Evolutionary conservation across 106 monocot genomes (phyloP), one percentile per base, ranked within the genome.

Genomic region (Platanthera zijinensis): DNA sequence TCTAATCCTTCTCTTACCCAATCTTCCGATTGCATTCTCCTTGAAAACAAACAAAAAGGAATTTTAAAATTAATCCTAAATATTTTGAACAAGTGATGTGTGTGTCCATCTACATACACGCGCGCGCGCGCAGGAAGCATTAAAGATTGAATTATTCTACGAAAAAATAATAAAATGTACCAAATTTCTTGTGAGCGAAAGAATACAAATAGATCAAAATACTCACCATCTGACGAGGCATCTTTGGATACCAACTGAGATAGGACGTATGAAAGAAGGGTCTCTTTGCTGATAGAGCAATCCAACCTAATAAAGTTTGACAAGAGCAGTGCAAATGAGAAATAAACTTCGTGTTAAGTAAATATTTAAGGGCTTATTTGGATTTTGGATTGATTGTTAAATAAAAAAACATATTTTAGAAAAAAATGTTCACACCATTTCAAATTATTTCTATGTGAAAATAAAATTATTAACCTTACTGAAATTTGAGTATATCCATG

Each of bases 221-320:
- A 74, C 89, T 82, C 18, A 93, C 96, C 96, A 96, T 91, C 96
- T 83, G 15, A 77, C 84, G 66, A 96, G 85, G 46, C 96, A 96
- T 54, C 96, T 90, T 75, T 93, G 83, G 80, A 96, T 85, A 51
- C 94, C 94, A 28, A 84, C 77, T 77, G 87, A 86, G 50, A 97
- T 75, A 17, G 94, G 96, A 30, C 91, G 87, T 67, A 97, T 86
- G 81, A 89, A 89, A 81, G 96, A 91, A 68, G 94, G 93, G 82
- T 97, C 96, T 69, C 96, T 74, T 80, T 97, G 96, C 50, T 64
- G 17, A 79, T 97, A 97, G 13, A 97, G 76, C 74, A 97, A 87
- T 63, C 96, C 96, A 77, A 97, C 96, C 96, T 97, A 78, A 80
- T 21, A 72, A 30, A 67, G 5, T 8, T 67, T 53, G 4, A 12